phyloP scores from a whole-genome alignment of 371 early-diverging fungal species.

The Scutellospora calospora region DNA sequence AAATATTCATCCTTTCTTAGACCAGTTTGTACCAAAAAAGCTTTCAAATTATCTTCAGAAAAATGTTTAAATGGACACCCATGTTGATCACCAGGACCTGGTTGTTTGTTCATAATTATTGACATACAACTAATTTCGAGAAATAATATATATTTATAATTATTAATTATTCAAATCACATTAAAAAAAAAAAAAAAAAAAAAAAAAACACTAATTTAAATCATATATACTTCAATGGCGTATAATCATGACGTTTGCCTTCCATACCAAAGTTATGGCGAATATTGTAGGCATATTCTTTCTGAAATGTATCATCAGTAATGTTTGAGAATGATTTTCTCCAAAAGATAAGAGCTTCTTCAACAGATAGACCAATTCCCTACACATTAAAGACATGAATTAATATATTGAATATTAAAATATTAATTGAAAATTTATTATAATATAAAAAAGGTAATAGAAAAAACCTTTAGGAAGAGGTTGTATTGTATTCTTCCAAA shows the following conservation, averaged over 20 bases:
- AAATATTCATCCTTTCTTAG: constrained; percentile 60
- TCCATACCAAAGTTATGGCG: constrained; percentile 99
- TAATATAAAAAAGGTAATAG: not conserved
- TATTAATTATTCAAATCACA: not conserved
- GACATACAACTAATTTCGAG: constrained; percentile 74
- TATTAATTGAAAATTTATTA: not conserved
- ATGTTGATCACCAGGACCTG: constrained; percentile 85
- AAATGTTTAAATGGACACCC: constrained; percentile 98
- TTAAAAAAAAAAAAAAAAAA: not conserved
- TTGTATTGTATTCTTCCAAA: constrained; percentile 92
- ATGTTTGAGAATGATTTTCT: constrained; percentile 75
- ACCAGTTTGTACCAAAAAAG: constrained; percentile 59
- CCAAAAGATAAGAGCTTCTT: constrained; percentile 95
- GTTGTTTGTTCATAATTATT: constrained; percentile 84
- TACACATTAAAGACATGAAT: constrained; percentile 17
- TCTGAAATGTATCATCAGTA: constrained; percentile 93
- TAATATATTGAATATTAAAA: constrained; percentile 31
- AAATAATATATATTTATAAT: constrained; percentile 6
- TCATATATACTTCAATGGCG: constrained; percentile 76
- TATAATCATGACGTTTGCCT: constrained; percentile 94
- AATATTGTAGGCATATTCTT: constrained; percentile 96
- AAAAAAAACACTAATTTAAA: not conserved
- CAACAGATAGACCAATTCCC: constrained; percentile 90
- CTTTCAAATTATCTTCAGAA: constrained; percentile 66
- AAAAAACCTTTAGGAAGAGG: constrained; percentile 85